Evolutionary conservation across 805 yeast species (phyloP).

Genomic region (Myxozyma geophila): DNA sequence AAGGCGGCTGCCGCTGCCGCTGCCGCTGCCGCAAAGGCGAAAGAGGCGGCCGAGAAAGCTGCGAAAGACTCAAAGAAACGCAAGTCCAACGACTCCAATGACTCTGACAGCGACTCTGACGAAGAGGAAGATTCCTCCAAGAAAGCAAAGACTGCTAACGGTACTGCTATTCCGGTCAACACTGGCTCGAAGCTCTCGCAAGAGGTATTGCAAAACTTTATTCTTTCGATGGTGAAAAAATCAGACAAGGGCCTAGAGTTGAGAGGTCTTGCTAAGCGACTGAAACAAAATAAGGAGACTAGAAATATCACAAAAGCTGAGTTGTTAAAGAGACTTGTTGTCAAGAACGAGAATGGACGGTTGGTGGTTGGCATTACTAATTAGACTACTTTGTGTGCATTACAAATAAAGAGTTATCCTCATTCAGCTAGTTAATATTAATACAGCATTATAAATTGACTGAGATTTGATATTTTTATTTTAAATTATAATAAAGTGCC

Average conservation of each 20-base stretch:
- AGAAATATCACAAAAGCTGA: slow-evolving; percentile 22
- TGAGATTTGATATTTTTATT: background rate
- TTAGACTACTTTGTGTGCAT: background rate
- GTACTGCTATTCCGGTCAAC: slow-evolving; percentile 1
- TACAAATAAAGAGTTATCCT: background rate
- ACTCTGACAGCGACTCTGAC: slow-evolving; percentile 4
- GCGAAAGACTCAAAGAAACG: slow-evolving; percentile 11
- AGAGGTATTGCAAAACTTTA: slow-evolving; percentile 6
- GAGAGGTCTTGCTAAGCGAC: slow-evolving; percentile 19
- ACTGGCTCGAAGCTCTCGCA: slow-evolving; percentile 2
- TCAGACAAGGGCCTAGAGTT: slow-evolving; percentile 14
- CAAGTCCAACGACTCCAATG: slow-evolving; percentile 1
- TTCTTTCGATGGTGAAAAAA: background rate
- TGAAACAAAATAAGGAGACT: slow-evolving; percentile 17
- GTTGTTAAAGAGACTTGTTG: slow-evolving; percentile 14
- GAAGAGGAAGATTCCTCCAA: slow-evolving; percentile 14
- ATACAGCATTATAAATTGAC: no score
- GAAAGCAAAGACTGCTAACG: slow-evolving; percentile 8
- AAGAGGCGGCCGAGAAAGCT: background rate
- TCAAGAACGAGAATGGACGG: slow-evolving; percentile 17
- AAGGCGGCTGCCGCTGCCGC: background rate
- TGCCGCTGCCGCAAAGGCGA: slow-evolving; percentile 3
- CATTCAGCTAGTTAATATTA: background rate
- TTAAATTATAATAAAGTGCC: background rate
- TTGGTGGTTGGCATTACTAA: slow-evolving; percentile 14